Evolutionary conservation across 1,139 yeast genomes (phyloP), one percentile per base, ranked within the genome.

Genomic region (Pichia sp.): DNA sequence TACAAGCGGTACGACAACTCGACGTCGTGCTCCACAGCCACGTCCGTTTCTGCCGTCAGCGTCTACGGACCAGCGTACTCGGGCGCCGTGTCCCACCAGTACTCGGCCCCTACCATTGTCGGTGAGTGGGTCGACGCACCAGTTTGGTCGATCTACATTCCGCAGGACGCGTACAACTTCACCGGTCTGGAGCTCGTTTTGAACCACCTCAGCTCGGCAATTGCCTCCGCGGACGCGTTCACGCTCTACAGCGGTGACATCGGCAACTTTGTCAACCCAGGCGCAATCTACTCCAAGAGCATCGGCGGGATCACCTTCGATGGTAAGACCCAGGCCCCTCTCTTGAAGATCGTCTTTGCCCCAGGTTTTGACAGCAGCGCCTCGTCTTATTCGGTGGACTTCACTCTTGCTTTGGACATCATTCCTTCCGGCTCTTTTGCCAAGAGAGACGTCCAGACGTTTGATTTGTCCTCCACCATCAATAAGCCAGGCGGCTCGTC

Each of bases 311-410:
- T 57, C 10, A 38, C 29, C 11, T 59, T 59, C 23, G 50, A 52
- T 32, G 61, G 61, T 51, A 51, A 42, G 38, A 52, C 60, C 8
- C 46, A 52, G 38, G 60, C 54, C 45, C 61, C 61, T 11, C 48
- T 57, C 19, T 48, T 59, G n/a, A 54, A 51, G 15, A 26, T 56
- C n/a, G 38, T 40, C 13, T 34, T 51, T 41, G 11, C 42, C 23
- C 56, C 59, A 43, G n/a, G 23, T 4, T 11, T 30, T 31, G 54
- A 52, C 11, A 2, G 8, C 3, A 15, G 31, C 8, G 43, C 29
- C 15, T 23, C 49, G 5, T 11, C 32, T 13, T 56, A 47, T 8
- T 4, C n/a, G 15, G 60, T 29, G n/a, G 38, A 13, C 13, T 57
- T 56, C 34, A 34, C 19, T 11, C 32, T 57, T 15, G 46, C 26